phyloP scores from a whole-genome alignment of 495 filamentous ascomycete species.

The Hypoxylon lenormandii region DNA sequence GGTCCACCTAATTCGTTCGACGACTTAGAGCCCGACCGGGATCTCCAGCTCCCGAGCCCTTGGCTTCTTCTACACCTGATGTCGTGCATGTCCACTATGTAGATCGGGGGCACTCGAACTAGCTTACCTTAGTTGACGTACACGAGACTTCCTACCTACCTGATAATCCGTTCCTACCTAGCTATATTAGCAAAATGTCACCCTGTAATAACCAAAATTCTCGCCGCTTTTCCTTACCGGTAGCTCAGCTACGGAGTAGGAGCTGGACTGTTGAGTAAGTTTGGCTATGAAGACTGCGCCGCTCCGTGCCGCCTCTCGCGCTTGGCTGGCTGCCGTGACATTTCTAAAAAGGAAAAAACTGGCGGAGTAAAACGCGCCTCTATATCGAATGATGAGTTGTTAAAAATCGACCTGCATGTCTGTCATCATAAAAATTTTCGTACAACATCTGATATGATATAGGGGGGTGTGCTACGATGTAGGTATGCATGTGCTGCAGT shows the following conservation, averaged over 20 bases:
- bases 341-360: slow-evolving; percentile 1
- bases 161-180: background rate
- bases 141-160: background rate
- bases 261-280: background rate
- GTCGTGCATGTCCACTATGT: background rate
- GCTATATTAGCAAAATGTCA: background rate
- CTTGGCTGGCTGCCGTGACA: background rate
- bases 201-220: background rate
- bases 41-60: too few species aligned
- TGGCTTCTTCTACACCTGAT: background rate
- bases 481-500: background rate
- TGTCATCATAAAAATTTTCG: background rate
- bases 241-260: slow-evolving; percentile 1
- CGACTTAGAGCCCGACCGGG: too few species aligned
- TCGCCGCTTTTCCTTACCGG: background rate
- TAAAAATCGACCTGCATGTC: slow-evolving; percentile 28
- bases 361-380: slow-evolving; percentile 28
- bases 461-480: background rate
- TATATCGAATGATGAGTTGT: slow-evolving; percentile 17
- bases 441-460: background rate
- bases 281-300: slow-evolving; percentile 22
- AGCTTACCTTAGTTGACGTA: background rate
- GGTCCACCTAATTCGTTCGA: too few species aligned
- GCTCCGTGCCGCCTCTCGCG: slow-evolving; percentile 25
- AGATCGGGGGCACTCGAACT: background rate